phyloP scores from a whole-genome alignment of 163 green algal species.

The Coccomyxa subellipsoidea region DNA sequence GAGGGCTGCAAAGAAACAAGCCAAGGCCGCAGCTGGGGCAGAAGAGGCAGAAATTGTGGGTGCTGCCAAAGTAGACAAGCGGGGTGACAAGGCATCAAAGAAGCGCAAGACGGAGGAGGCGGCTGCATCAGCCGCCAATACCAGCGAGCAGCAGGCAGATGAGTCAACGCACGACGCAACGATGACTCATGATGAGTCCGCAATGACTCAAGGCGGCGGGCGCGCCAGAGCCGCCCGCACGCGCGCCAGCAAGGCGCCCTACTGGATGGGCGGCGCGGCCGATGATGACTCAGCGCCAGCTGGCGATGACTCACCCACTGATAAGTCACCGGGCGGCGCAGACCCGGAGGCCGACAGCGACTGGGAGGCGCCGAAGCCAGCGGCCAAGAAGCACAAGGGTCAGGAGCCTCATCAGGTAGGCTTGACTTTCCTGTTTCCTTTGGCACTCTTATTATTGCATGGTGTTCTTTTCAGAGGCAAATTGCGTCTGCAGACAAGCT shows the following conservation, averaged over 20 bases:
- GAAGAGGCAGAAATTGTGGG: background rate
- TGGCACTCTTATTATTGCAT: too few species aligned
- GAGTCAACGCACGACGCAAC: background rate
- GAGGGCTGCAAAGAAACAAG: background rate
- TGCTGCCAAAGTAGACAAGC: background rate
- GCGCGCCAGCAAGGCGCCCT: background rate
- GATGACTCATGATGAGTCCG: too few species aligned
- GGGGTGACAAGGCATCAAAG: background rate
- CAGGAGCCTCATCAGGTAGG: too few species aligned
- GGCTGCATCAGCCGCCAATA: background rate
- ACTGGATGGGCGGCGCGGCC: background rate
- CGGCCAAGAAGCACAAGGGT: too few species aligned
- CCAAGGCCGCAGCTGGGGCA: background rate
- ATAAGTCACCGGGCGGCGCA: too few species aligned
- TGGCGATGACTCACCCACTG: background rate
- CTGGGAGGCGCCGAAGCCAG: too few species aligned
- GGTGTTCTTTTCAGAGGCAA: too few species aligned
- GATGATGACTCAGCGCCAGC: background rate
- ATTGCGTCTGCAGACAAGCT: too few species aligned
- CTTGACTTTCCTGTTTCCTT: too few species aligned
- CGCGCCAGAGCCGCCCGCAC: background rate
- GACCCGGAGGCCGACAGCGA: too few species aligned
- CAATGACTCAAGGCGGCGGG: too few species aligned
- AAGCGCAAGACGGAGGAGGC: background rate
- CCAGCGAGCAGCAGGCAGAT: background rate